A percentile compares a stretch with the other conserved stretches of the same genome.
phyloP scores from a whole-genome alignment of 208 protist species.

The Trypanosoma lewisi region DNA sequence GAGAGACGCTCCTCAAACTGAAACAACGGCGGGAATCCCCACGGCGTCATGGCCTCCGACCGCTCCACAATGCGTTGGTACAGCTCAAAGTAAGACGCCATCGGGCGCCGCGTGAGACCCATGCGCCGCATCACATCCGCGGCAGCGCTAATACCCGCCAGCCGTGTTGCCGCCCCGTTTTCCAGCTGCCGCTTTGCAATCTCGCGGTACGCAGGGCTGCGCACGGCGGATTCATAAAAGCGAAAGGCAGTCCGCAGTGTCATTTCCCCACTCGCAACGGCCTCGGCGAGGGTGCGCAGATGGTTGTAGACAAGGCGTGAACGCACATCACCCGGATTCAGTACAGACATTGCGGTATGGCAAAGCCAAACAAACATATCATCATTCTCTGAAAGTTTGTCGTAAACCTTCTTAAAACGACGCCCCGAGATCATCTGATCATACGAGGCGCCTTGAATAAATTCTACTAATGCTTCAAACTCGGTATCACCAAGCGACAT shows the following conservation, averaged over 20 bases:
- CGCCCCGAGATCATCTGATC: constrained; percentile 88
- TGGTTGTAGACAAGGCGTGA: constrained; percentile 86
- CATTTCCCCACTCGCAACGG: constrained; percentile 83
- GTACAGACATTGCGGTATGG: constrained; percentile 89
- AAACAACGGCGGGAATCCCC: constrained; percentile 90
- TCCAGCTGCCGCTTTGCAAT: constrained; percentile 82
- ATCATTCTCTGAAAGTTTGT: constrained; percentile 84
- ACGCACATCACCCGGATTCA: constrained; percentile 89
- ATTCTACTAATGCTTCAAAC: constrained; percentile 85
- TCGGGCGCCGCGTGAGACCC: constrained; percentile 83
- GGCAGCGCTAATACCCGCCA: constrained; percentile 81
- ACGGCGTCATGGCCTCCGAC: constrained; percentile 89
- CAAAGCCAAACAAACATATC: constrained; percentile 92
- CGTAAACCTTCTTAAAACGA: constrained; percentile 87
- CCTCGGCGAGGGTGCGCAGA: constrained; percentile 81
- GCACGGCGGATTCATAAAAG: constrained; percentile 87
- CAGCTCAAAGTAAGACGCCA: constrained; percentile 89
- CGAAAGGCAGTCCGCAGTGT: constrained; percentile 85
- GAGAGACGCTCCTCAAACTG: constrained; percentile 90
- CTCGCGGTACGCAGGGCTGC: constrained; percentile 84
- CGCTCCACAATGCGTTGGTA: constrained; percentile 91
- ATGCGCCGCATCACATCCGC: constrained; percentile 87
- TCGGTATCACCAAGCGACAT: constrained; percentile 63
- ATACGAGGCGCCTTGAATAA: constrained; percentile 86
- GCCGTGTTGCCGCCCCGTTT: constrained; percentile 73